Conservation (phyloP, 2,329 filamentous ascomycete genomes). For the Ceratocystis colombiana region DNA sequence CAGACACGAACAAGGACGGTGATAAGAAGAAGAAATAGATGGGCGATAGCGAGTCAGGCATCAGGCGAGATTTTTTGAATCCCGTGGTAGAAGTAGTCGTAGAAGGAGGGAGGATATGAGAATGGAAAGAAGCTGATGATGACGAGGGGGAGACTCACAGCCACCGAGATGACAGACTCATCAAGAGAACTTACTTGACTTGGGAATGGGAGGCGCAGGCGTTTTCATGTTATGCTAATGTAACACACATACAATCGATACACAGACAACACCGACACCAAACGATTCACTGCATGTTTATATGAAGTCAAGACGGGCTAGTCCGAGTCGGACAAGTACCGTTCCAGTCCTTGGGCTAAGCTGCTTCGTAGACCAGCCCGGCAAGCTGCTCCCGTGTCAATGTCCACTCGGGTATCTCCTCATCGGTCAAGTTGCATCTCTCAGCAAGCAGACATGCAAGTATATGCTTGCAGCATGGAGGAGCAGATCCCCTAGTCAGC, state of each 20-base stretch:
- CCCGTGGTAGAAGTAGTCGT: neutral
- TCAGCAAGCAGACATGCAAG: constrained; percentile 71
- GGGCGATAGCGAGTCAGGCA: too few species aligned
- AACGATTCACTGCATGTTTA: constrained; percentile 4
- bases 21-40: constrained; percentile 44
- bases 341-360: neutral
- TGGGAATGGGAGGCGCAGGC: constrained; percentile 18
- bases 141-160: constrained; percentile 11
- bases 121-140: constrained; percentile 1
- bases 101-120: too few species aligned
- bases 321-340: too few species aligned
- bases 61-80: neutral
- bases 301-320: neutral
- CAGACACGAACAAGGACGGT: constrained; percentile 42
- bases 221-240: constrained; percentile 20
- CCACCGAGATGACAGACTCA: constrained; percentile 12
- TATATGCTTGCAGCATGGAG: constrained; percentile 73
- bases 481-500: constrained; percentile 34
- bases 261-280: neutral
- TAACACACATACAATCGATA: constrained; percentile 18
- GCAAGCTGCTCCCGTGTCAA: constrained; percentile 59
- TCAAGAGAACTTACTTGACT: constrained; percentile 4
- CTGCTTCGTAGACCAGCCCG: constrained; percentile 49
- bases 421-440: constrained; percentile 39
- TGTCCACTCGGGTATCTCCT: constrained; percentile 40